Percentiles rank a stretch among this genome's conserved stretches.
Evolutionary conservation across 495 filamentous ascomycete species (phyloP).

Genomic region (Xylaria flabelliformis): DNA sequence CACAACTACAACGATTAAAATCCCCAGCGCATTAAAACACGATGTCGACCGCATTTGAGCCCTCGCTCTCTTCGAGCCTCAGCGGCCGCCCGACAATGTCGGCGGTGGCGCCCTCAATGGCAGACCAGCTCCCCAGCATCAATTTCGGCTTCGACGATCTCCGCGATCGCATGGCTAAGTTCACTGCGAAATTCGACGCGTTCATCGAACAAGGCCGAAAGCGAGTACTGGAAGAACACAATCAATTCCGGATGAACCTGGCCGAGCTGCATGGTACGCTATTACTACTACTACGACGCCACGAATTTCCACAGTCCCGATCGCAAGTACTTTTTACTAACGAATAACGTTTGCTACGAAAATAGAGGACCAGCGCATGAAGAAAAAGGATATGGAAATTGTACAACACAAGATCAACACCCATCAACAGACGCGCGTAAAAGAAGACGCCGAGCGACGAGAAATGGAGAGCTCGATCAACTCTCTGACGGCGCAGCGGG

Average conservation of each 20-base stretch:
- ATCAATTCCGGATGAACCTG: constrained; percentile 89
- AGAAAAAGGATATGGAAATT: constrained; percentile 85
- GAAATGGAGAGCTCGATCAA: constrained; percentile 87
- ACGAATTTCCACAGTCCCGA: constrained; percentile 27
- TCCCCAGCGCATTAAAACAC: constrained; percentile 17
- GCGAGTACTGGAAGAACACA: constrained; percentile 87
- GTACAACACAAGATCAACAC: constrained; percentile 75
- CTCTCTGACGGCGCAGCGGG: constrained; percentile 74
- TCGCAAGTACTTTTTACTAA: constrained; percentile 8
- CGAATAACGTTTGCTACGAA: neutral
- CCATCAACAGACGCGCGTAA: constrained; percentile 79
- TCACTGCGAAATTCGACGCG: constrained; percentile 88
- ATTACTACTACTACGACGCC: neutral
- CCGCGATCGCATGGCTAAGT: constrained; percentile 91
- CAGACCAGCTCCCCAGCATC: constrained; percentile 84
- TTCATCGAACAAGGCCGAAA: constrained; percentile 93
- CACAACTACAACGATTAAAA: neutral
- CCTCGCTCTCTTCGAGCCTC: constrained; percentile 74
- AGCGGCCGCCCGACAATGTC: constrained; percentile 70
- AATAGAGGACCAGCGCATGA: constrained; percentile 88
- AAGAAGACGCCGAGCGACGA: constrained; percentile 83
- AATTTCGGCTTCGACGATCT: constrained; percentile 97
- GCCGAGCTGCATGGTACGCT: constrained; percentile 83
- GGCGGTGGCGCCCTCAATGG: constrained; percentile 56
- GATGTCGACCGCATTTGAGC: constrained; percentile 78